A percentile compares a stretch with the other conserved stretches of the same genome.
Evolutionary conservation across 1,284 basidiomycete genomes (phyloP).

Genomic region (Ganoderma sinense): DNA sequence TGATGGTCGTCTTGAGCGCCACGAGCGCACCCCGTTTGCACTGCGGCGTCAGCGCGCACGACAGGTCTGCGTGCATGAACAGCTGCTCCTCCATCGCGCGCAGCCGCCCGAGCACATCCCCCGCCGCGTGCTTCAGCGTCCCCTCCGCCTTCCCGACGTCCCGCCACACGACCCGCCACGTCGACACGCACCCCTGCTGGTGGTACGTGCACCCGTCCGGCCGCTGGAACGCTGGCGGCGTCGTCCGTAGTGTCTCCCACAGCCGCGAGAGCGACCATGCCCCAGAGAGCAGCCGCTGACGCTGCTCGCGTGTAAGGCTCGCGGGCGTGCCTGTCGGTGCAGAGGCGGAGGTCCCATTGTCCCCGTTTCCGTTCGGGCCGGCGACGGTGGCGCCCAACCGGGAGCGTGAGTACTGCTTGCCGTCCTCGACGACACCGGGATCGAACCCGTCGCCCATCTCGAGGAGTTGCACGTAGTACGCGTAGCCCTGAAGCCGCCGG

Average conservation of each 20-base stretch:
- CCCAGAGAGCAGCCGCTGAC: constrained; percentile 39
- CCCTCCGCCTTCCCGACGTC: constrained; percentile 31
- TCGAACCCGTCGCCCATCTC: constrained; percentile 34
- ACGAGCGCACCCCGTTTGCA: constrained; percentile 43
- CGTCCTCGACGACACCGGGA: constrained; percentile 27
- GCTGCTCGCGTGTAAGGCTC: constrained; percentile 35
- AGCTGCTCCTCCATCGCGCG: constrained; percentile 36
- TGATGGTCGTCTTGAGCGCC: constrained; percentile 40
- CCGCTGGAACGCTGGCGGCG: constrained; percentile 36
- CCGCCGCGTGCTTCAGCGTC: constrained; percentile 25
- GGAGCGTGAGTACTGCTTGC: constrained; percentile 18
- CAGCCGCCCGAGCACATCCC: constrained; percentile 42
- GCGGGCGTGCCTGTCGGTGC: constrained; percentile 17
- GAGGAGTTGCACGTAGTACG: constrained; percentile 42
- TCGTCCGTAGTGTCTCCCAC: constrained; percentile 37
- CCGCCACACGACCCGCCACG: constrained; percentile 39
- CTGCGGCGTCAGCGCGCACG: constrained; percentile 37
- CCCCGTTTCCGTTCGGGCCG: constrained; percentile 8
- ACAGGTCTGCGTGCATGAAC: constrained; percentile 33
- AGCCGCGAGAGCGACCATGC: constrained; percentile 39
- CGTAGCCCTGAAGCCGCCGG: constrained; percentile 33
- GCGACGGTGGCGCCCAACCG: constrained; percentile 5
- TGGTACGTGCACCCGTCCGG: constrained; percentile 42
- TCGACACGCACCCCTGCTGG: constrained; percentile 39
- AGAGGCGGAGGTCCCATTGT: not conserved